A percentile compares a stretch with the other conserved stretches of the same genome.
Conservation (phyloP, 2,329 filamentous ascomycete species). For the Neonectria magnoliae region DNA sequence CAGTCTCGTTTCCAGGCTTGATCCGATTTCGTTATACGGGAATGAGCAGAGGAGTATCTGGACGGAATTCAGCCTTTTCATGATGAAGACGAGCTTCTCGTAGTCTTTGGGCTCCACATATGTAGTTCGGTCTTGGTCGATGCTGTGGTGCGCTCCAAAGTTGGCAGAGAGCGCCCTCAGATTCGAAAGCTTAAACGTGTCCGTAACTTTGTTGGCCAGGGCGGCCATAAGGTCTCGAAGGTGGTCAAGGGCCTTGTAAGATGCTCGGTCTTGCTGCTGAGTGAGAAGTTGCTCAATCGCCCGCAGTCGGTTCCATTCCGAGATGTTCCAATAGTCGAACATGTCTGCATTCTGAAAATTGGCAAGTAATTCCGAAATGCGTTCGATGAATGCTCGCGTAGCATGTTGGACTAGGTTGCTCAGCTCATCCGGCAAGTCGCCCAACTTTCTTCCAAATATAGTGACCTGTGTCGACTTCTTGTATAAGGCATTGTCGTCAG, state of each 20-base stretch:
- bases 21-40: conserved; percentile 47
- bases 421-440: conserved; percentile 62
- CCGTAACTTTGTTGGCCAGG: conserved; percentile 29
- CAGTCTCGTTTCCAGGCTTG: conserved; percentile 22
- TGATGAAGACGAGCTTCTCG: conserved; percentile 16
- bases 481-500: conserved; percentile 32
- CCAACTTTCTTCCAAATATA: conserved; percentile 58
- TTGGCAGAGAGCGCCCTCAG: background rate
- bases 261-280: conserved; percentile 6
- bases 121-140: conserved; percentile 50
- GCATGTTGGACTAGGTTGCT: conserved; percentile 68
- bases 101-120: conserved; percentile 49
- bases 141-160: conserved; percentile 11
- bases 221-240: conserved; percentile 38
- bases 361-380: conserved; percentile 48
- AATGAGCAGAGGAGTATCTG: conserved; percentile 47
- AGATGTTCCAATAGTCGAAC: conserved; percentile 43
- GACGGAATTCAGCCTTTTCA: conserved; percentile 24
- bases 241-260: conserved; percentile 23
- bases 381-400: conserved; percentile 60
- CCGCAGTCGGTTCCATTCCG: conserved; percentile 48
- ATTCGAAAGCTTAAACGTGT: conserved; percentile 26
- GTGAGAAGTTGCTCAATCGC: conserved; percentile 41
- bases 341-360: conserved; percentile 47
- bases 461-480: conserved; percentile 39